phyloP scores from a whole-genome alignment of 768 basidiomycete species.

The Leccinum uliginosum region DNA sequence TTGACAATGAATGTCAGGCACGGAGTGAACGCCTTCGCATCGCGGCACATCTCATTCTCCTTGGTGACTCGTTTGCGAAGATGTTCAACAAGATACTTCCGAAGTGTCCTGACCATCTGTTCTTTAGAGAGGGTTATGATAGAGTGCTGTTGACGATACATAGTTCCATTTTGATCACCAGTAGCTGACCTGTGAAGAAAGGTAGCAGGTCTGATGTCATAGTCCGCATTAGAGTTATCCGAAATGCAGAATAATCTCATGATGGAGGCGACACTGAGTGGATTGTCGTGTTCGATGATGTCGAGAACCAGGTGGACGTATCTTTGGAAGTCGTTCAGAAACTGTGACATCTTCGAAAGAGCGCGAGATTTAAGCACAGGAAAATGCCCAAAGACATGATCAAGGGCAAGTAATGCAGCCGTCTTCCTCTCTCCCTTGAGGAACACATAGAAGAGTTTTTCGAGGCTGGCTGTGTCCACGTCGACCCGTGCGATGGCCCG shows the following conservation, averaged over 20 bases:
- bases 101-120: conserved; percentile 23
- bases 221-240: conserved; percentile 5
- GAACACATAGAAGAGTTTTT: conserved; percentile 32
- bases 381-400: conserved; percentile 3
- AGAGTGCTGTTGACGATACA: not conserved
- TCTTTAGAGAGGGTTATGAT: conserved; percentile 9
- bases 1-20: conserved; percentile 35
- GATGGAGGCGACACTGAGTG: conserved; percentile 12
- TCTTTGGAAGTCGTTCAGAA: conserved; percentile 2
- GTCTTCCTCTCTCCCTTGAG: not conserved
- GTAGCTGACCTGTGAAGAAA: conserved; percentile 7
- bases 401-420: conserved; percentile 7
- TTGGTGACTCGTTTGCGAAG: conserved; percentile 27
- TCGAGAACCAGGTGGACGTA: conserved; percentile 5
- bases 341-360: conserved; percentile 12
- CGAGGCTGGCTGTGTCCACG: conserved; percentile 26
- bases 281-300: conserved; percentile 2
- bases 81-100: conserved; percentile 20
- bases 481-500: conserved; percentile 27
- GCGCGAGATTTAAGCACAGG: conserved; percentile 18
- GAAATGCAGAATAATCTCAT: conserved; percentile 26
- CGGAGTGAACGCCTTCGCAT: conserved; percentile 31
- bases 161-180: not conserved
- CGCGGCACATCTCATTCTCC: conserved; percentile 31
- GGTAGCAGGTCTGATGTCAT: conserved; percentile 2